phyloP scores from a whole-genome alignment of 2,329 filamentous ascomycete genomes.

The Tolypocladium pustulatum region DNA sequence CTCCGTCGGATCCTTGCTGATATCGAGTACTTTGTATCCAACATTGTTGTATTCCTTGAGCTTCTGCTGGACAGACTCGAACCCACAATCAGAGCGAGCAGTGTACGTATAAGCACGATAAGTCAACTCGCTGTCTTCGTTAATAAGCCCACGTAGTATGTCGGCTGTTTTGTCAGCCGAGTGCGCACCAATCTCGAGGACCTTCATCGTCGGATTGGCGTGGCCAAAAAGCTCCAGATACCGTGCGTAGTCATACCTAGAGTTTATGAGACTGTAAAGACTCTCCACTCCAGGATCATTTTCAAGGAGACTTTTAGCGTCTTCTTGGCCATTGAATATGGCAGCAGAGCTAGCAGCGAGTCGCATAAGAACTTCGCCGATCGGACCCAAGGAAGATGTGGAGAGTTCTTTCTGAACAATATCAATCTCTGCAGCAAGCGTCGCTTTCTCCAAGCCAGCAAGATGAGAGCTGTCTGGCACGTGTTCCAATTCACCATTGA shows the following conservation, averaged over 20 bases:
- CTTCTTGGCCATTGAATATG: not conserved
- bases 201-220: conserved; percentile 4
- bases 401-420: not conserved
- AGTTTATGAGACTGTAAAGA: not conserved
- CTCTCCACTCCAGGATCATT: not conserved
- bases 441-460: not conserved
- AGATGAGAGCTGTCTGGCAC: not conserved
- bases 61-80: conserved; percentile 9
- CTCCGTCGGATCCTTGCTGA: conserved; percentile 1
- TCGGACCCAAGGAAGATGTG: not conserved
- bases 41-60: conserved; percentile 6
- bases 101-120: conserved; percentile 14
- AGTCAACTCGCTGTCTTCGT: not conserved
- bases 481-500: not conserved
- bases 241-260: not conserved
- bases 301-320: not conserved
- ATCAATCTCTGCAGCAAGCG: not conserved
- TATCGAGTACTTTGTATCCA: conserved; percentile 15
- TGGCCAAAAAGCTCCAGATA: conserved; percentile 1
- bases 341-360: not conserved
- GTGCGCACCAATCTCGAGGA: conserved; percentile 24
- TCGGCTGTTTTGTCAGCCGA: conserved; percentile 18
- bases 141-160: conserved; percentile 8
- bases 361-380: not conserved
- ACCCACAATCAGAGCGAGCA: conserved; percentile 10